Evolutionary conservation across 441 rosid genomes (phyloP).

Genomic region (Macaranga tanarius): DNA sequence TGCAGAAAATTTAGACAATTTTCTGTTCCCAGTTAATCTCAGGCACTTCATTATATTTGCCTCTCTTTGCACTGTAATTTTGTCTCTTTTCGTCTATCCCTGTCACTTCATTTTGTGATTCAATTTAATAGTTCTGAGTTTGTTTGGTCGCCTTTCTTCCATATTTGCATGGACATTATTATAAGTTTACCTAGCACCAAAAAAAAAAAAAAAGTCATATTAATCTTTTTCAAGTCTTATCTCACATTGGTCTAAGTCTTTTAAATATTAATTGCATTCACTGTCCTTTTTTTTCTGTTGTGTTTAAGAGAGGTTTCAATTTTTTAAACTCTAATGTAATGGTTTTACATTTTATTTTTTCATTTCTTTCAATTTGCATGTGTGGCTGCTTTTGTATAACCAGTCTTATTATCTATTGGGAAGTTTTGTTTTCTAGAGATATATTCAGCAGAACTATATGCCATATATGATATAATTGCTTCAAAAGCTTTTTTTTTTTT

Average conservation of each 20-base stretch:
- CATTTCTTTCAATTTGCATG: neutral
- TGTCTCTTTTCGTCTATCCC: neutral
- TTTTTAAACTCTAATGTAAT: too few relatives aligned
- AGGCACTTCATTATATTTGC: neutral
- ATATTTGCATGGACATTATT: neutral
- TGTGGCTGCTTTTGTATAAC: neutral
- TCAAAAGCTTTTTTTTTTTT: too few relatives aligned
- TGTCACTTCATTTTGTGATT: neutral
- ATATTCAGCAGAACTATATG: neutral
- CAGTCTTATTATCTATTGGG: neutral
- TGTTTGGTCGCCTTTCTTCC: neutral
- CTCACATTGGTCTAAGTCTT: too few relatives aligned
- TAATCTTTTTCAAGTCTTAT: too few relatives aligned
- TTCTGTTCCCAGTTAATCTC: neutral
- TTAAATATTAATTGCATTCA: too few relatives aligned
- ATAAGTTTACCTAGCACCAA: neutral
- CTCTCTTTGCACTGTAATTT: neutral
- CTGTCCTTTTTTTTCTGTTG: too few relatives aligned
- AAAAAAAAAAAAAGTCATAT: too few relatives aligned
- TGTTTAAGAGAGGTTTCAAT: too few relatives aligned
- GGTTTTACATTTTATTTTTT: too few relatives aligned
- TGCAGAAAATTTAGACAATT: neutral
- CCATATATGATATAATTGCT: too few relatives aligned
- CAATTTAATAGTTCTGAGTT: neutral
- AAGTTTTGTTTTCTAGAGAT: neutral